phyloP scores from a whole-genome alignment of 805 yeast genomes.

The Scheffersomyces spartinae region DNA sequence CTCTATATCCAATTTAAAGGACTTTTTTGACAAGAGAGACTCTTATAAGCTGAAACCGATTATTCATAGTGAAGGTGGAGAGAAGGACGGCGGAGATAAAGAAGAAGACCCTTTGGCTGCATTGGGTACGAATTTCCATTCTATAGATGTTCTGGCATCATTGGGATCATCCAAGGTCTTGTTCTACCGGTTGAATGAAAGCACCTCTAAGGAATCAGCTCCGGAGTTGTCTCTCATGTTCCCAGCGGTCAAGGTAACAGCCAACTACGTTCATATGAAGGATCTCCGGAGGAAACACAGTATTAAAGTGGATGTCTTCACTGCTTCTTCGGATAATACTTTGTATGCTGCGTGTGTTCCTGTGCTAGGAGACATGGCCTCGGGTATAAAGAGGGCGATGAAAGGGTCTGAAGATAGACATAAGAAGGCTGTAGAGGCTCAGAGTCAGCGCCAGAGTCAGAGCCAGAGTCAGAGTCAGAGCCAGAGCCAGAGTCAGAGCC shows the following conservation, averaged over 20 bases:
- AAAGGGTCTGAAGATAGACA: constrained; percentile 9
- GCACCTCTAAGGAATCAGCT: too few relatives aligned
- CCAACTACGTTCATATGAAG: constrained; percentile 38
- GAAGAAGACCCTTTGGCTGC: constrained; percentile 5
- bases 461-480: constrained; percentile 22
- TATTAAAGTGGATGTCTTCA: constrained; percentile 40
- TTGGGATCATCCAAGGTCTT: constrained; percentile 63
- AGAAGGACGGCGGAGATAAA: constrained; percentile 2
- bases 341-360: constrained; percentile 73
- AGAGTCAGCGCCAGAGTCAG: constrained; percentile 1
- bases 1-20: constrained; percentile 35
- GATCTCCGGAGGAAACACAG: constrained; percentile 27
- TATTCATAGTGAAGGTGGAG: too few relatives aligned
- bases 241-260: constrained; percentile 56
- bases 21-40: constrained; percentile 14
- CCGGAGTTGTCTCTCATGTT: constrained; percentile 57
- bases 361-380: constrained; percentile 47
- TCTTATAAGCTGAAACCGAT: constrained; percentile 1
- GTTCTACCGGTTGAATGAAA: constrained; percentile 33
- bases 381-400: constrained; percentile 39
- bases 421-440: constrained; percentile 2
- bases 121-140: constrained; percentile 14
- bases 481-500: constrained; percentile 7
- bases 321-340: constrained; percentile 62
- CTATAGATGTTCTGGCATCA: constrained; percentile 39